Conservation (phyloP, 2,329 filamentous ascomycete genomes). For the Hymenoscyphus repandus region DNA sequence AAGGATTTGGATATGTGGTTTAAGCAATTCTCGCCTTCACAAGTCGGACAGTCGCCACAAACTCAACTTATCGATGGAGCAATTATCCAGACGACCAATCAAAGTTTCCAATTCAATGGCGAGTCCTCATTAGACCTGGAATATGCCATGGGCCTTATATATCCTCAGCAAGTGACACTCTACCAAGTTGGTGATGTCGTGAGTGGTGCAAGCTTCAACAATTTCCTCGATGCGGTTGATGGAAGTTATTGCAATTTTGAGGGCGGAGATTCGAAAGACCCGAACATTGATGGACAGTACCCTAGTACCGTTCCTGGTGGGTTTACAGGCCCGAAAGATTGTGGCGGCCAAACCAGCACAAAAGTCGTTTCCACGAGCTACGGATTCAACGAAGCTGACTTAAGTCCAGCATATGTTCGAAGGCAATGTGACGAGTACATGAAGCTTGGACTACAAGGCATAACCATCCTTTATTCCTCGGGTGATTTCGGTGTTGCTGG, state of each 20-base stretch:
- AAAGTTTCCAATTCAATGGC: constrained; percentile 37
- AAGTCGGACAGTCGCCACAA: constrained; percentile 37
- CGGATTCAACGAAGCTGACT: constrained; percentile 46
- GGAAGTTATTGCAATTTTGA: constrained; percentile 41
- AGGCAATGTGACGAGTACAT: constrained; percentile 52
- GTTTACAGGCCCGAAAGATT: constrained; percentile 39
- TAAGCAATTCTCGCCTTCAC: constrained; percentile 37
- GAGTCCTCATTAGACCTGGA: constrained; percentile 35
- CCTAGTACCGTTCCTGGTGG: constrained; percentile 27
- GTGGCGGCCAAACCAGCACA: constrained; percentile 40
- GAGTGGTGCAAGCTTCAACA: constrained; percentile 25
- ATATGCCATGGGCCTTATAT: constrained; percentile 44
- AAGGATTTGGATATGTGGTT: constrained; percentile 45
- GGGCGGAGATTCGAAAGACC: constrained; percentile 36
- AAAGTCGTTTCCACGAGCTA: constrained; percentile 53
- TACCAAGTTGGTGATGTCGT: constrained; percentile 41
- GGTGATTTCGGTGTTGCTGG: constrained; percentile 46
- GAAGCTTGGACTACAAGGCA: constrained; percentile 50
- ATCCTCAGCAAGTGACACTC: constrained; percentile 44
- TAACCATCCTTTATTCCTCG: constrained; percentile 45
- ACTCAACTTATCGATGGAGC: constrained; percentile 33
- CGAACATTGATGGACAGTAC: constrained; percentile 34
- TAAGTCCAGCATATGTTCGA: constrained; percentile 42
- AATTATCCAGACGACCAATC: constrained; percentile 32
- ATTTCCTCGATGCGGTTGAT: constrained; percentile 38